A percentile compares a stretch with the other conserved stretches of the same genome.
phyloP scores from a whole-genome alignment of 2,329 filamentous ascomycete genomes.

The Hypoxylon sp. region DNA sequence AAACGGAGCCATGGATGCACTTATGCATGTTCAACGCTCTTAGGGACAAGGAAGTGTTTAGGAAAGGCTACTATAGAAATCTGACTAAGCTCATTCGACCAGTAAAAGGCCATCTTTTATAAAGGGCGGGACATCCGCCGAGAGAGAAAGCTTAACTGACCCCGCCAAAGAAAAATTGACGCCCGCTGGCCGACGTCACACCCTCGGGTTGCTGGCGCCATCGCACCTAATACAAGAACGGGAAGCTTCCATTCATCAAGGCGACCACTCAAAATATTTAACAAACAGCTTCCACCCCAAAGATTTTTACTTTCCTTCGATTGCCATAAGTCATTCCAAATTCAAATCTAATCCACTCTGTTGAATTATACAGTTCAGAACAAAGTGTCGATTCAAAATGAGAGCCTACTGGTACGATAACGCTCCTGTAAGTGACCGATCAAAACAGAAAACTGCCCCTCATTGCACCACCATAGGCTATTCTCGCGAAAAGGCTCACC shows the following conservation, averaged over 20 bases:
- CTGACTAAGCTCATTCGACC: conserved; percentile 16
- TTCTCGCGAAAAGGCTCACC: conserved; percentile 25
- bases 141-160: conserved; percentile 34
- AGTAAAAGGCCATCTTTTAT: conserved; percentile 23
- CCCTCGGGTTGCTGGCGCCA: conserved; percentile 37
- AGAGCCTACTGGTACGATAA: conserved; percentile 73
- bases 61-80: conserved; percentile 3
- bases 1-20: background rate
- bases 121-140: conserved; percentile 12
- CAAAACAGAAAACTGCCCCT: conserved; percentile 24
- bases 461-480: conserved; percentile 30
- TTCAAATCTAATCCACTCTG: background rate
- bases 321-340: conserved; percentile 4
- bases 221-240: conserved; percentile 21
- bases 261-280: conserved; percentile 32
- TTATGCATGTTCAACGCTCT: background rate
- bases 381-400: conserved; percentile 58
- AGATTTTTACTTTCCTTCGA: background rate
- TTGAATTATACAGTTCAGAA: background rate
- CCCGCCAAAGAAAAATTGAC: conserved; percentile 47
- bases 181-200: conserved; percentile 46
- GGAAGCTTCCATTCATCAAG: conserved; percentile 16
- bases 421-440: conserved; percentile 61
- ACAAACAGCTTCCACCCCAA: conserved; percentile 20
- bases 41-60: background rate